Evolutionary conservation across 2,329 filamentous ascomycete genomes (phyloP).

Genomic region (Helotiales sp.): DNA sequence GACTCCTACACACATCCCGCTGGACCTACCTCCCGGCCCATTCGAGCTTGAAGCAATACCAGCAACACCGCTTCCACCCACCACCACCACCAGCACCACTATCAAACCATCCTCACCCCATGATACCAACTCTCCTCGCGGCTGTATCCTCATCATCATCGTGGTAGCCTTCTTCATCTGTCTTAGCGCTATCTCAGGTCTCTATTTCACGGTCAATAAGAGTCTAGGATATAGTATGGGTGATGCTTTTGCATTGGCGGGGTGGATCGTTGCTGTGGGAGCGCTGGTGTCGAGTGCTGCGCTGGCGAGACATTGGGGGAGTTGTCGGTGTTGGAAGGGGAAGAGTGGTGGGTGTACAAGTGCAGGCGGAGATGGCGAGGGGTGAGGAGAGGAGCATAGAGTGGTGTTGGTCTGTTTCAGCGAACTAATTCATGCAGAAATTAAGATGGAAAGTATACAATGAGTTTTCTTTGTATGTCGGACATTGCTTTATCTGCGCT

Average conservation of each 20-base stretch:
- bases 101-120: not conserved
- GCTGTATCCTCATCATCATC: not conserved
- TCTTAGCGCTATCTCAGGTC: not conserved
- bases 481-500: too few relatives aligned
- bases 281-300: not conserved
- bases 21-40: not conserved
- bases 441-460: too few relatives aligned
- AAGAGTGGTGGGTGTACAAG: not conserved
- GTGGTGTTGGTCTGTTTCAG: too few relatives aligned
- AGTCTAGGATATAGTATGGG: not conserved
- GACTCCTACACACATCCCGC: not conserved
- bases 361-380: too few relatives aligned
- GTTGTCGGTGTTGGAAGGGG: conserved; percentile 1
- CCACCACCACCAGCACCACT: not conserved
- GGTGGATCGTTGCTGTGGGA: not conserved
- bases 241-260: conserved; percentile 1
- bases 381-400: too few relatives aligned
- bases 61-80: not conserved
- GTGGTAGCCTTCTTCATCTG: not conserved
- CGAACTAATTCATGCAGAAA: too few relatives aligned
- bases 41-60: too few relatives aligned
- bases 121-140: not conserved
- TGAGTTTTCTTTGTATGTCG: too few relatives aligned
- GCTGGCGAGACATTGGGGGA: not conserved
- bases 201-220: not conserved